Conservation (phyloP, 345 rosid species). For the Noccaea caerulescens region DNA sequence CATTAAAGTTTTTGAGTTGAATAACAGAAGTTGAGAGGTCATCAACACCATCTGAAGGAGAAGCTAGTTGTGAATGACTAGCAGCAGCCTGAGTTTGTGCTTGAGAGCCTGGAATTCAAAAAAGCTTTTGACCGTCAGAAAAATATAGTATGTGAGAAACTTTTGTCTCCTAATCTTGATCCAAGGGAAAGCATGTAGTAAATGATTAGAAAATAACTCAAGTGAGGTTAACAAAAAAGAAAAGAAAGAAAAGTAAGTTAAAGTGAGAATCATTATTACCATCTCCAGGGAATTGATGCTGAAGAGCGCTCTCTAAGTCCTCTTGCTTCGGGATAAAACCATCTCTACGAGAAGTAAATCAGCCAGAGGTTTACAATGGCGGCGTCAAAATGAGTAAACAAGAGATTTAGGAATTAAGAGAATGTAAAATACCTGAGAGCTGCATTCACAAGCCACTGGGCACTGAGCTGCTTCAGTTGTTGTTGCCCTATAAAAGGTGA, state of each 20-base stretch:
- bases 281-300: constrained; percentile 69
- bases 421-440: constrained; percentile 67
- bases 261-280: constrained; percentile 45
- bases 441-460: constrained; percentile 89
- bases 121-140: constrained; percentile 58
- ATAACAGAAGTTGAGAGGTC: constrained; percentile 46
- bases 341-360: constrained; percentile 55
- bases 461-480: constrained; percentile 91
- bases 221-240: background rate
- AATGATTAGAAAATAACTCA: constrained; percentile 10
- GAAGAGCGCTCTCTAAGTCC: constrained; percentile 86
- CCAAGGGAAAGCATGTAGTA: constrained; percentile 15
- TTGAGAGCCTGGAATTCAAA: constrained; percentile 51
- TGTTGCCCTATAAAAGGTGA: constrained; percentile 76
- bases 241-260: no score
- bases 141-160: constrained; percentile 36
- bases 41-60: constrained; percentile 46
- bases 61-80: constrained; percentile 48
- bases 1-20: constrained; percentile 41
- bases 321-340: constrained; percentile 76
- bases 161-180: constrained; percentile 54
- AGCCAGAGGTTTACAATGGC: constrained; percentile 9
- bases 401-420: constrained; percentile 17
- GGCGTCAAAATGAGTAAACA: constrained; percentile 14
- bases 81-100: constrained; percentile 54